These are phyloP conservation scores for Rhipidocladum racemiflorum DNA, from an alignment of 176 grass and related monocot genomes.

Conservation along the genomic window DNA sequence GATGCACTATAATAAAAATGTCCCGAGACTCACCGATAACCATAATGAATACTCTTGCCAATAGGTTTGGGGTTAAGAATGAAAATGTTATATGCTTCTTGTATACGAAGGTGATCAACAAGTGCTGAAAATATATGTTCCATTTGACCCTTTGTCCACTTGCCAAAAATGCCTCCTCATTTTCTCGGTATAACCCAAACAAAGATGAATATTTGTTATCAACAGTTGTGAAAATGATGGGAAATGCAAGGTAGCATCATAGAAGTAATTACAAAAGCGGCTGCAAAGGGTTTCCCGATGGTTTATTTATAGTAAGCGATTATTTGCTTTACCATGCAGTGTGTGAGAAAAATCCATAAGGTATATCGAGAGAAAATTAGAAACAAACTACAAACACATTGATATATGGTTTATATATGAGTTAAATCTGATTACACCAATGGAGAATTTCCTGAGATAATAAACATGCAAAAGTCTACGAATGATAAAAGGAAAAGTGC, in stretches of 20 bases:
- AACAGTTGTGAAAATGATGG: not conserved
- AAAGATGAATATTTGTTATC: constrained; percentile 23
- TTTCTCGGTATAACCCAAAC: constrained; percentile 42
- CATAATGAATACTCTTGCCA: constrained; percentile 60
- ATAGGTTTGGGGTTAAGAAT: constrained; percentile 78
- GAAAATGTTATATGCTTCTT: constrained; percentile 92
- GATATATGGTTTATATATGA: not conserved
- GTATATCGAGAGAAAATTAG: not conserved
- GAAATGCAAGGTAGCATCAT: constrained; percentile 11
- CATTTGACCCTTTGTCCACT: constrained; percentile 85
- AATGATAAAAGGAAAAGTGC: not conserved
- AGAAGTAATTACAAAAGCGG: constrained; percentile 15
- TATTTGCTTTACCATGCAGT: not conserved
- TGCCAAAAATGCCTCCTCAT: constrained; percentile 52
- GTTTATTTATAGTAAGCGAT: not conserved
- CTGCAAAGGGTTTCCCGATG: not conserved
- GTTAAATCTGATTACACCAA: not conserved
- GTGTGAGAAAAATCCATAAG: not conserved
- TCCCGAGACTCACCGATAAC: constrained; percentile 70
- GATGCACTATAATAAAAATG: not conserved
- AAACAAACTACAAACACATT: not conserved
- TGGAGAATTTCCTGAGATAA: not conserved
- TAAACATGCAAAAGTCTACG: not conserved
- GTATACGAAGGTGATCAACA: constrained; percentile 83
- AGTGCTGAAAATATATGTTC: constrained; percentile 84